Evolutionary conservation across 2,329 filamentous ascomycete species (phyloP).

Genomic region (Chaetomium olivaceum): DNA sequence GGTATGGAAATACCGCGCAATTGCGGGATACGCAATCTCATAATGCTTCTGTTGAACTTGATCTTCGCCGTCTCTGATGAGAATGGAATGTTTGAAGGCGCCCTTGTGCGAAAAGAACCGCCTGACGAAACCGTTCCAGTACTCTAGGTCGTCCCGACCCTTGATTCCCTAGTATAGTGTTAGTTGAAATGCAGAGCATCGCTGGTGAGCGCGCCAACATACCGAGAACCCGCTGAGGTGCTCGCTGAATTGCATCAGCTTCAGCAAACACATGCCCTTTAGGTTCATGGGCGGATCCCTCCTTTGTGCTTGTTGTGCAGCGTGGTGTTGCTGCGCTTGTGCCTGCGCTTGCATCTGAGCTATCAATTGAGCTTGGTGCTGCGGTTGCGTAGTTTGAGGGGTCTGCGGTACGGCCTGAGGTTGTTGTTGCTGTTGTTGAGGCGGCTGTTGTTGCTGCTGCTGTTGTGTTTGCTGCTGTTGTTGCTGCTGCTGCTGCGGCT

Average conservation of each 20-base stretch:
- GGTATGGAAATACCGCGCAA: constrained; percentile 86
- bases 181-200: constrained; percentile 6
- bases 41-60: constrained; percentile 71
- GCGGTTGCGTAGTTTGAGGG: constrained; percentile 45
- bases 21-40: constrained; percentile 77
- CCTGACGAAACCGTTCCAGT: constrained; percentile 79
- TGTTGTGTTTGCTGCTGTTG: background rate
- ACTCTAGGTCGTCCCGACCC: constrained; percentile 66
- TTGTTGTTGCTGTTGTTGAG: constrained; percentile 37
- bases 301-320: constrained; percentile 46
- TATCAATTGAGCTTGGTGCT: constrained; percentile 41
- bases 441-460: background rate
- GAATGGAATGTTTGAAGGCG: constrained; percentile 73
- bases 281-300: constrained; percentile 44
- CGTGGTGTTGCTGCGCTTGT: constrained; percentile 39
- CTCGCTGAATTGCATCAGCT: constrained; percentile 64
- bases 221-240: constrained; percentile 60
- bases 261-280: constrained; percentile 60
- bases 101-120: constrained; percentile 79
- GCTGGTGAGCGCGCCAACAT: constrained; percentile 35
- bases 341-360: constrained; percentile 44
- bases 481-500: background rate
- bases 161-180: constrained; percentile 51
- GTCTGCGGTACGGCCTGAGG: constrained; percentile 41
- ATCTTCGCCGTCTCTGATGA: constrained; percentile 56